A percentile compares a stretch with the other conserved stretches of the same genome.
Evolutionary conservation across 768 basidiomycete species (phyloP).

Genomic region (Tylopilus sp.): DNA sequence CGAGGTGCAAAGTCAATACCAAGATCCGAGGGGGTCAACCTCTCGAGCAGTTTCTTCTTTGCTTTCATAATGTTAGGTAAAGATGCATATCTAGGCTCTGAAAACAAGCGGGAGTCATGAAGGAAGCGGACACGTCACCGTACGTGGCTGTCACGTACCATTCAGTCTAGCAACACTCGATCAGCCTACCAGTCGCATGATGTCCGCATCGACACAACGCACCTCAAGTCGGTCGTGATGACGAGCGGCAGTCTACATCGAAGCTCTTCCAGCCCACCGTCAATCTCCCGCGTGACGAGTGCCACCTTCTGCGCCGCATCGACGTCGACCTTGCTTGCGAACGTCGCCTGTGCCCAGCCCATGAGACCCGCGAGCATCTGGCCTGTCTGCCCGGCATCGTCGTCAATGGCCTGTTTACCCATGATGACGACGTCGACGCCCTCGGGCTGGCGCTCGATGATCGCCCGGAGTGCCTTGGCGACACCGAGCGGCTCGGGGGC

Average conservation of each 20-base stretch:
- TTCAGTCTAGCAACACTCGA: conserved; percentile 52
- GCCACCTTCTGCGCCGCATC: conserved; percentile 61
- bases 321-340: conserved; percentile 83
- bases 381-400: conserved; percentile 92
- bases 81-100: conserved; percentile 97
- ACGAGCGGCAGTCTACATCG: conserved; percentile 77
- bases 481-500: conserved; percentile 88
- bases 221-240: conserved; percentile 92
- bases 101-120: not conserved
- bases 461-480: conserved; percentile 76
- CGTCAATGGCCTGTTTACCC: conserved; percentile 98
- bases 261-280: conserved; percentile 88
- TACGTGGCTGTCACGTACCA: conserved; percentile 39
- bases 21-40: conserved; percentile 73
- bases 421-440: conserved; percentile 86
- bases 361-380: conserved; percentile 95
- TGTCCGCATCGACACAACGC: conserved; percentile 29
- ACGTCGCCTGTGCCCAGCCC: conserved; percentile 92
- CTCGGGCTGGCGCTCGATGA: conserved; percentile 62
- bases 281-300: conserved; percentile 83
- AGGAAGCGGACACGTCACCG: not conserved
- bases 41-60: conserved; percentile 97
- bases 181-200: not conserved
- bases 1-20: conserved; percentile 79
- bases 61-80: conserved; percentile 98